Evolutionary conservation across 495 filamentous ascomycete species (phyloP), one percentile per base, ranked within the genome.

Genomic region (Podospora pseudopauciseta): DNA sequence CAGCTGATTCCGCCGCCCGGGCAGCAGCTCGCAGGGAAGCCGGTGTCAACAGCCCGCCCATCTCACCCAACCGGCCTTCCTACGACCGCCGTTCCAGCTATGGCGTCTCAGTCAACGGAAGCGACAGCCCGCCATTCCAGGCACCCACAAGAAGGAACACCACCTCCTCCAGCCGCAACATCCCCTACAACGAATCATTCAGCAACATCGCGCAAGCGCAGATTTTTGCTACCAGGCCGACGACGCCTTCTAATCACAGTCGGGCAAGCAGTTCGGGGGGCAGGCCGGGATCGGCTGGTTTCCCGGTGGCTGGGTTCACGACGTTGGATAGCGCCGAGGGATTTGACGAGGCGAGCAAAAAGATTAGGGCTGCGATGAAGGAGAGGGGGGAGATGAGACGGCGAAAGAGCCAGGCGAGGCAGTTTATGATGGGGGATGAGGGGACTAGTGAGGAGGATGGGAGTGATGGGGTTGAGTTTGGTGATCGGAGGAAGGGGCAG

Each of bases 151-250:
- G 82, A 19, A 74, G 78, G 65, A 73, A 72, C 72, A 82, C 80
- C 53, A 84, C 81, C 4, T 71, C 70, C 64, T 85, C 83, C 4
- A 81, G 82, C 72, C 77, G 78, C 26, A 76, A 77, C 23, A 81
- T 99, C 7, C 94, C 95, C 11, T 86, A 90, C 32, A 97, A 97
- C 80, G 95, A 99, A 76, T 93, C 90, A 3, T 96, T 98, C 81
- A 87, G 89, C 72, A 93, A 97, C 71, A 88, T 99, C 28, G 89
- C 90, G 16, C 87, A 86, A 65, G 90, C 95, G 68, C 91, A 90
- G 60, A 88, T 99, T 76, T 99, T 97, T 74, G 91, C 94, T 2
- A 93, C 91, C 32, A 84, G 92, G 34, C 94, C 94, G 5, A 85
- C 88, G 2, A 92, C 87, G 67, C 88, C 55, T 6, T 19, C 91